Base-by-base conservation (phyloP, 495 filamentous ascomycete genomes). In the Tetracladium setigerum region DNA sequence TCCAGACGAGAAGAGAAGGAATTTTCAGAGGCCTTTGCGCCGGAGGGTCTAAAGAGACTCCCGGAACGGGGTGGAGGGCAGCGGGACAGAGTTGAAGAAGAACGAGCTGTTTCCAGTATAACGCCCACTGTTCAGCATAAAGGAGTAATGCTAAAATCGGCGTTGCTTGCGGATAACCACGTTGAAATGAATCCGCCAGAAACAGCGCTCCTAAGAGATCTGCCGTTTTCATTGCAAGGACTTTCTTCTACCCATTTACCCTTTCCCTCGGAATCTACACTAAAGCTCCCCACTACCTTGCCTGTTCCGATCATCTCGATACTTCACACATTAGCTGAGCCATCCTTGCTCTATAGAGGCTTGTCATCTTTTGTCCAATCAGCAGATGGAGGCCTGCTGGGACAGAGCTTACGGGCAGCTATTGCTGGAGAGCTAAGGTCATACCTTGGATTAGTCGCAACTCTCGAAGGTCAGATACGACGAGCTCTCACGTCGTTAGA, bases 191-290 rank as follows among this genome's bases (percentile, higher is more conserved):
- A 76, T 16, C 75, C 75, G 2, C 63, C 74, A 17, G 94, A 97
- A 61, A 68, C 80, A 41, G 71, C 77, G n/a, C 76, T 99, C 8
- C 69, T 99, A 32, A 80, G 91, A 41, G 89, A 95, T 61, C 73
- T 97, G 5, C 92, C 94, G 1, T 99, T 88, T 61, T 96, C 92
- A 4, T 74, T 99, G 2, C 94, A 97, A 62, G 94, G 94, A 4
- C 70, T 97, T 15, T 92, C 89, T 8, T 94, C 94, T 0, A 82
- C 79, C 4, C 83, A 89, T 55, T 68, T 99, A 9, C 77, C 81
- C 5, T 96, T 97, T 55, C 58, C 74, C 22, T 77, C 78, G 19
- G 64, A 79, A 7, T 73, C 76, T 11, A 76, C 72, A 13, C 63
- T 91, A 43, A 82, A 84, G 48, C 63, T 99, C 38, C 94, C 94